Evolutionary conservation across 805 yeast species (phyloP).

Genomic region (Saturnispora diversa): DNA sequence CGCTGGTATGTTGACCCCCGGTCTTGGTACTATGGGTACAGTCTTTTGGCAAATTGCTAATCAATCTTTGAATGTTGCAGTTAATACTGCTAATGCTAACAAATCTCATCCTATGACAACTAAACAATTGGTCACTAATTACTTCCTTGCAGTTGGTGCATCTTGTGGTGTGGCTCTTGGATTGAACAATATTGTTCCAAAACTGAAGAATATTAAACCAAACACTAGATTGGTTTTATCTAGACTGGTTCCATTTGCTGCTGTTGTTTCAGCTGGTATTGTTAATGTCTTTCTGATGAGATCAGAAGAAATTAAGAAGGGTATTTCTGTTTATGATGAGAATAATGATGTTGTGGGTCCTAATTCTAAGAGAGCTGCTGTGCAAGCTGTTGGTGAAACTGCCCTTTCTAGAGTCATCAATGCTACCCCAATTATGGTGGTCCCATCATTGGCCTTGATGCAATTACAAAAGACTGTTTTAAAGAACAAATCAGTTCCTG

Average conservation of each 20-base stretch:
- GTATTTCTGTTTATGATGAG: conserved; percentile 62
- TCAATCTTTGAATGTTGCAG: conserved; percentile 94
- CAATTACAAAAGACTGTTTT: conserved; percentile 64
- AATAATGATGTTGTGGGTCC: conserved; percentile 59
- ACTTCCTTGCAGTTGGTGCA: conserved; percentile 83
- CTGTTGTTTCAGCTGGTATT: conserved; percentile 95
- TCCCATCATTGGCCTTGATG: conserved; percentile 83
- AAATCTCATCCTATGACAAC: conserved; percentile 87
- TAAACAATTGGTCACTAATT: conserved; percentile 67
- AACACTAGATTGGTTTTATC: conserved; percentile 63
- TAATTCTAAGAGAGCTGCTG: conserved; percentile 83
- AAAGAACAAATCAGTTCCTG: conserved; percentile 55
- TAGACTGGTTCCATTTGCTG: conserved; percentile 95
- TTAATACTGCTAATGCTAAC: conserved; percentile 92
- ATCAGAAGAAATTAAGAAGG: conserved; percentile 83
- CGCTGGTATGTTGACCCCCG: conserved; percentile 96
- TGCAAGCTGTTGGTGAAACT: conserved; percentile 92
- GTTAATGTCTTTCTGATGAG: conserved; percentile 97
- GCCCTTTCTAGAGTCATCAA: conserved; percentile 91
- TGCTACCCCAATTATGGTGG: conserved; percentile 95
- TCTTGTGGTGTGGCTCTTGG: conserved; percentile 96
- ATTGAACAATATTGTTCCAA: conserved; percentile 83
- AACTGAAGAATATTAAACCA: conserved; percentile 62
- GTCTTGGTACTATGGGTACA: conserved; percentile 82
- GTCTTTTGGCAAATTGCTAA: conserved; percentile 97